Conservation (phyloP, 176 grass and related monocot genomes). For the Chrysopogon serrulatus region DNA sequence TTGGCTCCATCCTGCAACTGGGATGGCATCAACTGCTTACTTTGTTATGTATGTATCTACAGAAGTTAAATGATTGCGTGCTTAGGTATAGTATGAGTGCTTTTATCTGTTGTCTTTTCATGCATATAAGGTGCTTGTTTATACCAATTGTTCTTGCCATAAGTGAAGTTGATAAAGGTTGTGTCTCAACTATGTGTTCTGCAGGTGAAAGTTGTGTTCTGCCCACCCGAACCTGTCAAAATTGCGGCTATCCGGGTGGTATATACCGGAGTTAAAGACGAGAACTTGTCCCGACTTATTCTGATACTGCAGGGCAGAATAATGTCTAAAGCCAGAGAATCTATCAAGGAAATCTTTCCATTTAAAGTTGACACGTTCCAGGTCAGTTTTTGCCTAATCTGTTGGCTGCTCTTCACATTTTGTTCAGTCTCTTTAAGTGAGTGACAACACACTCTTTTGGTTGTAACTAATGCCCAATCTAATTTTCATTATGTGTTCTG, state of each 20-base stretch:
- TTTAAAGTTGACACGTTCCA: constrained; percentile 78
- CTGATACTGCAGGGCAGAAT: constrained; percentile 61
- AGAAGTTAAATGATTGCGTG: constrained; percentile 4
- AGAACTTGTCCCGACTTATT: constrained; percentile 58
- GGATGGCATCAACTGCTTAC: not conserved
- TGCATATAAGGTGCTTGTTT: constrained; percentile 12
- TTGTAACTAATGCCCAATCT: not conserved
- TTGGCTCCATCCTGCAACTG: not conserved
- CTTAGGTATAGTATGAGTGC: not conserved
- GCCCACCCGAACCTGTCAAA: constrained; percentile 56
- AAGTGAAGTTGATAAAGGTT: not conserved
- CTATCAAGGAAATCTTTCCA: constrained; percentile 65
- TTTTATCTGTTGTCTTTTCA: not conserved
- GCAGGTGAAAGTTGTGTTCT: constrained; percentile 76
- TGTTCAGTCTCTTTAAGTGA: not conserved
- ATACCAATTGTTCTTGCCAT: not conserved
- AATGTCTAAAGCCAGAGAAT: constrained; percentile 54
- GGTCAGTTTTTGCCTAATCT: constrained; percentile 34
- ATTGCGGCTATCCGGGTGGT: constrained; percentile 49
- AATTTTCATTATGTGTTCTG: not conserved
- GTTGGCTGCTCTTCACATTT: not conserved
- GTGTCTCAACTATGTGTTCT: constrained; percentile 13
- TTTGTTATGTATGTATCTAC: not conserved
- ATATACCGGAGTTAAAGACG: constrained; percentile 21
- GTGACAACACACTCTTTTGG: not conserved